Base-by-base conservation (phyloP, 2,329 filamentous ascomycete genomes). In the Cladophialophora chaetospira region DNA sequence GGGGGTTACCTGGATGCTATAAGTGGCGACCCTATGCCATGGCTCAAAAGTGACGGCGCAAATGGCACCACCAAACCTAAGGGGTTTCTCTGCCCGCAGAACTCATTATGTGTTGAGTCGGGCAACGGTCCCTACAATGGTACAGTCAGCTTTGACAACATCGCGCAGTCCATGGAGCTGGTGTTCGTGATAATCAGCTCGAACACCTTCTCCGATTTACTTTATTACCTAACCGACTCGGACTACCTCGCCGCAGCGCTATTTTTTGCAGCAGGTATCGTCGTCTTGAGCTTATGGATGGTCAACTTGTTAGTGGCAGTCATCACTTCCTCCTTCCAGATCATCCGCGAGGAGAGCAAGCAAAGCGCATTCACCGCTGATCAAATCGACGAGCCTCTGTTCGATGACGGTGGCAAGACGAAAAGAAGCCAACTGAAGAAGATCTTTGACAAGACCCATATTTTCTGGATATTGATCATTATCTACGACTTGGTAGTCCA, bases 181-280 rank as follows among this genome's bases (percentile, higher is more conserved):
- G 92, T 99, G 2, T 99, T 99, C 69, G 91, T 99, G 49, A 88
- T 99, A 69, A 99, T 99, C 90, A 96, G 91, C 67, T 93, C 91
- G 46, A 99, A 99, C 71, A 99, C 94, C 0, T 99, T 95, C 73
- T 88, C 91, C 1, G 91, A 97, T 72, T 77, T 97, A 51, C 91
- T 99, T 79, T 99, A 99, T 72, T 89, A 91, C 66, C 91, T 93
- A 3, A 91, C 89, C 51, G 86, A 96, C 68, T 95, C 90, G 23
- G 94, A 99, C 71, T 97, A 96, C 67, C 82, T 96, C 5, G 83
- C 89, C 13, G 86, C 91, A 3, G 90, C 92, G 1, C 77, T 97
- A 2, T 99, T 85, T 71, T 88, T 85, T 62, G 83, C 83, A 36
- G 76, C 77, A 54, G 84, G 80, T 1, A 93, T 96, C 69, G 86